Conservation (phyloP, 129 eudicot genomes). For the Oenanthe sinensis region DNA sequence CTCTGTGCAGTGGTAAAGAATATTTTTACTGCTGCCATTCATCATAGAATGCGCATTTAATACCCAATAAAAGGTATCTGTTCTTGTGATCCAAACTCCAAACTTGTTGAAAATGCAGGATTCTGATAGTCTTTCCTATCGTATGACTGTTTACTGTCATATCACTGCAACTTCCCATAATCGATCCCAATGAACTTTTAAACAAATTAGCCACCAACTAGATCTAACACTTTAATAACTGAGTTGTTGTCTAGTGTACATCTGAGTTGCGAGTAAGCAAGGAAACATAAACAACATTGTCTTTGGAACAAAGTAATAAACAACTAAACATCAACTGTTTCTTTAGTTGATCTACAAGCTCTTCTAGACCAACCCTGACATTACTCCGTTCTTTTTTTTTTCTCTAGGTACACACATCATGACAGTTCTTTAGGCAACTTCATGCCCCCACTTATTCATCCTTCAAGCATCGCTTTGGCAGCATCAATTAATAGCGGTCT, state of each 20-base stretch:
- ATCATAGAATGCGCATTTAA: background rate
- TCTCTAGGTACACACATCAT: too few relatives aligned
- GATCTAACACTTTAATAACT: background rate
- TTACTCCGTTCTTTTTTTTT: background rate
- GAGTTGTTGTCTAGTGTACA: background rate
- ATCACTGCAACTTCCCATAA: background rate
- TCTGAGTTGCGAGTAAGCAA: background rate
- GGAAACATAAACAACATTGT: background rate
- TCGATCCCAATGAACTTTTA: background rate
- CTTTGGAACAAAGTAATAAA: background rate
- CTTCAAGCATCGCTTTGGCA: constrained; percentile 92
- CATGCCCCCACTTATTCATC: constrained; percentile 16
- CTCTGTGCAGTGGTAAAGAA: too few relatives aligned
- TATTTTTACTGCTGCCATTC: too few relatives aligned
- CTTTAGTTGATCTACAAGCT: background rate
- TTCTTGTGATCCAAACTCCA: background rate
- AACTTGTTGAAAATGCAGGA: background rate
- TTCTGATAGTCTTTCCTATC: background rate
- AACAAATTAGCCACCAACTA: background rate
- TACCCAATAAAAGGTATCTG: too few relatives aligned
- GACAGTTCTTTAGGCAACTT: background rate
- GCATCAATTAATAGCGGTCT: constrained; percentile 63
- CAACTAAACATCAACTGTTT: background rate
- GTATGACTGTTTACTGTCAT: background rate
- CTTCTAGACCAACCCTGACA: background rate